A percentile compares a stretch with the other conserved stretches of the same genome.
These are phyloP conservation scores for Podospora pseudocomata DNA, from an alignment of 495 filamentous ascomycete genomes.

Conservation along the genomic window DNA sequence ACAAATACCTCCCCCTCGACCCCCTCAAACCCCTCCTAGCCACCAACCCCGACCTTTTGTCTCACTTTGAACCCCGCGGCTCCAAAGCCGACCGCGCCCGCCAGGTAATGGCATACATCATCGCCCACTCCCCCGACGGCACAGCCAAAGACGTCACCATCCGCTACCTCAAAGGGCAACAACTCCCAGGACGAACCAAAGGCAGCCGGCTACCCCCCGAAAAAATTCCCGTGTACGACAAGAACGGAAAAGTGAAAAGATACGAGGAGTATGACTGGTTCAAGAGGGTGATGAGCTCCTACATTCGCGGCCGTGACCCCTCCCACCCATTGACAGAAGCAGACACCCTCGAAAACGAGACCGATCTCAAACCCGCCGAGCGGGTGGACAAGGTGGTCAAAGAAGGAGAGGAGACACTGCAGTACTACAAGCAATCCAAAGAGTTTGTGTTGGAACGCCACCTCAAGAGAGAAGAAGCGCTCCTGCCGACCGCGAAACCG, in stretches of 20 bases:
- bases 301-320: slow-evolving; percentile 52
- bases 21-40: slow-evolving; percentile 65
- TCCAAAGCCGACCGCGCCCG: slow-evolving; percentile 76
- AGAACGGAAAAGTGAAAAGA: slow-evolving; percentile 63
- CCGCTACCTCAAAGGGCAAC: slow-evolving; percentile 79
- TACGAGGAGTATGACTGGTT: slow-evolving; percentile 86
- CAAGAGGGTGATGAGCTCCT: slow-evolving; percentile 67
- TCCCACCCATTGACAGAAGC: slow-evolving; percentile 55
- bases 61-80: slow-evolving; percentile 78
- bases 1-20: slow-evolving; percentile 75
- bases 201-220: slow-evolving; percentile 72
- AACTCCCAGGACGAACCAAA: slow-evolving; percentile 87
- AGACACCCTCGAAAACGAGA: slow-evolving; percentile 74
- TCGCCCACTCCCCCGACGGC: slow-evolving; percentile 79
- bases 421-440: slow-evolving; percentile 79
- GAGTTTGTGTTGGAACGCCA: slow-evolving; percentile 85
- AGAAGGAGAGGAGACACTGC: slow-evolving; percentile 73
- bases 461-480: slow-evolving; percentile 86
- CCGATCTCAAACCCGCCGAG: slow-evolving; percentile 67
- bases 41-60: slow-evolving; percentile 63
- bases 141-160: slow-evolving; percentile 95
- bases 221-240: slow-evolving; percentile 74
- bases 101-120: slow-evolving; percentile 87
- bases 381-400: slow-evolving; percentile 68
- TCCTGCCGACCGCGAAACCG: slow-evolving; percentile 62